Evolutionary conservation across 176 grass and related monocot species (phyloP), one percentile per base, ranked within the genome.

Genomic region (Triticum timopheevii): DNA sequence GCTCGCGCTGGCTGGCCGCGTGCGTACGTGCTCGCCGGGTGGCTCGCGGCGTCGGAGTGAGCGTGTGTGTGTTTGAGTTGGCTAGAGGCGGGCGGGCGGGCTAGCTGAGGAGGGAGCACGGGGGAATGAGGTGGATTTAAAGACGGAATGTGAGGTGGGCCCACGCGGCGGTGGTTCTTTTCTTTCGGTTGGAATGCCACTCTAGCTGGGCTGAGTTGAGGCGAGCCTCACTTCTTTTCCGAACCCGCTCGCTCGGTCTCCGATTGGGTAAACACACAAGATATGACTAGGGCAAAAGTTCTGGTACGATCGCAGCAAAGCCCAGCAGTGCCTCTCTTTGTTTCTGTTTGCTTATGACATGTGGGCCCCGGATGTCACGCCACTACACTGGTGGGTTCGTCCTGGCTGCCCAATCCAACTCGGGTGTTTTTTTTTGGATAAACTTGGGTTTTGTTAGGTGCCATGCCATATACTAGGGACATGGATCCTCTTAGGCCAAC

Each of bases 161-260:
- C 27, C 65, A 72, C 77, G 49, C 10, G 73, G 82, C 54, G 25
- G 66, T 74, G 58, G 86, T 83, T 85, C 1, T 80, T 86, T 86
- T 80, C 73, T 86, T 85, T 80, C 83, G 90, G 90, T 24, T 88
- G 2, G 65, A 72, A 58, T 30, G 64, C 64, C 90, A 88, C 90
- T 36, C 25, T 19, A 17, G 35, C 15, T 16, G 78, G 5, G 84
- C 4, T 47, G 69, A 45, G 84, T 31, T 19, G 58, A 19, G 34
- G 13, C 62, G 65, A 45, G 33, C 78, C 36, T 71, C 69, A 70
- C 88, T 76, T 49, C 39, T 10, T 36, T 36, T 54, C 15, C 49
- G 15, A 52, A 52, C 49, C 49, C 65, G 45, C 34, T 68, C 9
- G 25, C 15, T 33, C 58, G 17, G 15, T 85, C 30, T 13, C 13